These are phyloP conservation scores for Paragyromitra xinjiangensis DNA, from an alignment of 495 filamentous ascomycete species.

Conservation along the genomic window DNA sequence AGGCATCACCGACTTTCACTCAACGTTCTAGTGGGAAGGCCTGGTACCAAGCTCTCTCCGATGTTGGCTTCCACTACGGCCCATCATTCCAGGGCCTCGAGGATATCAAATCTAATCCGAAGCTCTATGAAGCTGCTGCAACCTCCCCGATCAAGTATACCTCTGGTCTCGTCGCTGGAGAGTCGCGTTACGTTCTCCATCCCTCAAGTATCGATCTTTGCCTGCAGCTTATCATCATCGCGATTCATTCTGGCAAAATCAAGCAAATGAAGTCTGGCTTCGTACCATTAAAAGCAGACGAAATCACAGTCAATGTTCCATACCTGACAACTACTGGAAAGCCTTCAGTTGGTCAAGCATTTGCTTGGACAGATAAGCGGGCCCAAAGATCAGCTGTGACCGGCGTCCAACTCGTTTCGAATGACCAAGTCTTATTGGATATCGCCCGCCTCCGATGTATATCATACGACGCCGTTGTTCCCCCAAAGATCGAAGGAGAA, in stretches of 20 bases:
- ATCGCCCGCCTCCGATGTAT: constrained; percentile 4
- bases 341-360: constrained; percentile 7
- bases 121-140: not conserved
- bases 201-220: constrained; percentile 10
- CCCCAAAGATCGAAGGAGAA: not conserved
- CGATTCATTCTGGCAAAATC: constrained; percentile 4
- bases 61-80: constrained; percentile 42
- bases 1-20: not conserved
- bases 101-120: not conserved
- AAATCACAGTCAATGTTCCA: constrained; percentile 9
- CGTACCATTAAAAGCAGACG: constrained; percentile 1
- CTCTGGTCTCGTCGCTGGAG: not conserved
- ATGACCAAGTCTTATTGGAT: constrained; percentile 13
- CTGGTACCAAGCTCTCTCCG: constrained; percentile 29
- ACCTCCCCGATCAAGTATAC: not conserved
- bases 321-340: not conserved
- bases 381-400: not conserved
- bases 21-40: constrained; percentile 13
- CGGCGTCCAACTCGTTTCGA: constrained; percentile 4
- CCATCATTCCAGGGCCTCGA: constrained; percentile 31
- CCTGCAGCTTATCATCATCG: not conserved
- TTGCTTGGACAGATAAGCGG: constrained; percentile 7
- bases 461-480: constrained; percentile 2
- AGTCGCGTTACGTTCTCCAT: constrained; percentile 20
- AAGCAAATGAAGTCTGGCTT: constrained; percentile 6